Percentiles rank a stretch among this genome's conserved stretches.
Conservation (phyloP, 768 basidiomycete genomes). For the Lyophyllum atratum region DNA sequence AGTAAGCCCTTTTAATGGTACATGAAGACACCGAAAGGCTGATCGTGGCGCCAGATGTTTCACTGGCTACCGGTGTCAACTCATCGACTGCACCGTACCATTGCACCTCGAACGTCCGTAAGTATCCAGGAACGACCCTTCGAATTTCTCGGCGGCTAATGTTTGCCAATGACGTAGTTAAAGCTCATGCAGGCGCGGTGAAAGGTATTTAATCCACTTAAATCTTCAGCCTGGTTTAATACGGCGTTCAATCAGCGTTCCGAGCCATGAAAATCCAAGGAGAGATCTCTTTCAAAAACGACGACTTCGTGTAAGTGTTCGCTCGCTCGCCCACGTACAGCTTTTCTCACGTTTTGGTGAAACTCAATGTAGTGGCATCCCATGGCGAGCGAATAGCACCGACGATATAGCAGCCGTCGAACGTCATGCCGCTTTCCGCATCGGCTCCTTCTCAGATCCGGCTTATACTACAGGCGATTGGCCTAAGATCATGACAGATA, state of each 20-base stretch:
- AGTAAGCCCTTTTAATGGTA: slow-evolving; percentile 27
- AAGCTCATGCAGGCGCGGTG: slow-evolving; percentile 52
- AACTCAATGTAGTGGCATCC: slow-evolving; percentile 36
- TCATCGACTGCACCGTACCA: slow-evolving; percentile 44
- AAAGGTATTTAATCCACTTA: slow-evolving; percentile 32
- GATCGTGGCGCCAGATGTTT: slow-evolving; percentile 27
- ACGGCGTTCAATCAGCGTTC: slow-evolving; percentile 32
- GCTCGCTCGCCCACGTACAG: not conserved
- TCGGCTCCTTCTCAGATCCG: slow-evolving; percentile 52
- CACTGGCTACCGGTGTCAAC: slow-evolving; percentile 44
- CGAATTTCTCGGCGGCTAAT: not conserved
- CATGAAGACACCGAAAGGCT: not conserved
- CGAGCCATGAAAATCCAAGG: slow-evolving; percentile 48
- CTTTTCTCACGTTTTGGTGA: not conserved
- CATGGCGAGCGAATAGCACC: slow-evolving; percentile 45
- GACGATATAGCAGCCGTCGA: slow-evolving; percentile 47
- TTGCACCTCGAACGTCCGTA: slow-evolving; percentile 46
- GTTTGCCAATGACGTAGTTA: slow-evolving; percentile 28
- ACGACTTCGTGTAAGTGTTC: slow-evolving; percentile 45
- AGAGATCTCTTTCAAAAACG: slow-evolving; percentile 57
- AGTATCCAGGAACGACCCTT: slow-evolving; percentile 10
- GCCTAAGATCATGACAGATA: slow-evolving; percentile 51
- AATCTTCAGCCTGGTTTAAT: not conserved
- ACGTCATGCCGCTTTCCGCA: slow-evolving; percentile 51
- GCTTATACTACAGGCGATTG: slow-evolving; percentile 54